These are phyloP conservation scores for Fusarium multiceps DNA, from an alignment of 2,329 filamentous ascomycete species.

Conservation along the genomic window DNA sequence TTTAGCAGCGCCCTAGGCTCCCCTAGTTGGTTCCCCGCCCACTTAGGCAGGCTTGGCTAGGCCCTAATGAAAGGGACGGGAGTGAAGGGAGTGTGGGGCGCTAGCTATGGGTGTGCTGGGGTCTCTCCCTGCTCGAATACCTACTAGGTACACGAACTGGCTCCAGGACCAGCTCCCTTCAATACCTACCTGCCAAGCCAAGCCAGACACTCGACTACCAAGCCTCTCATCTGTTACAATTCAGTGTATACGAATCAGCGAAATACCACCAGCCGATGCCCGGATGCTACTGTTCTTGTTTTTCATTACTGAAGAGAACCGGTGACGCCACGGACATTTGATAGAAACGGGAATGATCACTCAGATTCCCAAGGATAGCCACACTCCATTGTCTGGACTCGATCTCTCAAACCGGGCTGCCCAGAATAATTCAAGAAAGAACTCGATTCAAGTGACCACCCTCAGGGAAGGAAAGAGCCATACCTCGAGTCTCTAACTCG, in stretches of 20 bases:
- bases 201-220: not conserved
- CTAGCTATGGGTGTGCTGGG: not conserved
- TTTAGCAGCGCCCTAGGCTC: conserved; percentile 29
- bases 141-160: not conserved
- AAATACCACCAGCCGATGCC: conserved; percentile 3
- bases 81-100: too few species aligned
- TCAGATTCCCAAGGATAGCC: not conserved
- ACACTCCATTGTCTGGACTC: conserved; percentile 2
- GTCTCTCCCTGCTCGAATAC: conserved; percentile 12
- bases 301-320: conserved; percentile 18
- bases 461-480: not conserved
- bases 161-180: conserved; percentile 18
- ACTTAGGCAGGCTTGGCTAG: conserved; percentile 4
- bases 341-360: conserved; percentile 9
- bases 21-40: conserved; percentile 21
- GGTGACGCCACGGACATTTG: conserved; percentile 13
- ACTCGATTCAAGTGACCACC: not conserved
- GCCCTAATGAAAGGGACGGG: too few species aligned
- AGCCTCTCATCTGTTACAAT: not conserved
- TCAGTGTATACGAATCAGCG: not conserved
- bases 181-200: not conserved
- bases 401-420: not conserved
- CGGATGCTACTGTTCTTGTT: conserved; percentile 16
- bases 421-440: not conserved
- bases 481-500: not conserved